Base-by-base conservation (phyloP, 225 moss, liverwort and hornwort genomes). In the Sphagnum contortum region DNA sequence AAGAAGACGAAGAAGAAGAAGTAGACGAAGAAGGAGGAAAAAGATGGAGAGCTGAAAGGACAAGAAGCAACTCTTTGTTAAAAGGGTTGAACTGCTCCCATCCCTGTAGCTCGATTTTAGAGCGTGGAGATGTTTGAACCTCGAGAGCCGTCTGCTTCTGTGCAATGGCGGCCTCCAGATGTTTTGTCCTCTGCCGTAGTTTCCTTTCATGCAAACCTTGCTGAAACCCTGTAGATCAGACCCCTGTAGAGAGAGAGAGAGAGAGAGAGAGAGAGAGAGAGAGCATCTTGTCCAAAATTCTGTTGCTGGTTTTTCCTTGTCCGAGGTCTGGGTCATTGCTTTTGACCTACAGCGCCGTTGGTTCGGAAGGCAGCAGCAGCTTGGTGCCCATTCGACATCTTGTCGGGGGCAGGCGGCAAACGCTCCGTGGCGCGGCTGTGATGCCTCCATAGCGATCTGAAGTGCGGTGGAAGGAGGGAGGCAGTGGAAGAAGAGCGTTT, bases 81-180 rank as follows among this genome's bases (percentile, higher is more conserved):
- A 29, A 29, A 29, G 29, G 29, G 29, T 29, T 29, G 29, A 29
- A 29, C 29, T 29, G 29, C 1, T 29, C 29, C 29, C 29, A 1
- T 29, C 29, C 29, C 29, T 29, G 29, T 29, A 29, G 29, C 29
- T 0, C 29, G 29, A 29, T 29, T 29, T 29, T 65, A 72, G 70
- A 63, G 72, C 69, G 77, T 74, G 83, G 79, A 77, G 62, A 83
- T 83, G 80, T 74, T 80, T 72, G 74, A 77, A 74, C 57, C 56
- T 70, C 72, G 74, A 69, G 74, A 74, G 70, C 69, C 89, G 29
- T 85, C 81, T 77, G 80, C 81, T 67, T 87, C 82, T 66, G 84
- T 90, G 76, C 89, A 84, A 65, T 92, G 95, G 94, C 89, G 92
- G 62, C 95, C 95, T 54, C 92, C 95, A 75, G 95, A 95, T 81